These are phyloP conservation scores for Emericellopsis terricola DNA, from an alignment of 495 filamentous ascomycete species.

Conservation along the genomic window DNA sequence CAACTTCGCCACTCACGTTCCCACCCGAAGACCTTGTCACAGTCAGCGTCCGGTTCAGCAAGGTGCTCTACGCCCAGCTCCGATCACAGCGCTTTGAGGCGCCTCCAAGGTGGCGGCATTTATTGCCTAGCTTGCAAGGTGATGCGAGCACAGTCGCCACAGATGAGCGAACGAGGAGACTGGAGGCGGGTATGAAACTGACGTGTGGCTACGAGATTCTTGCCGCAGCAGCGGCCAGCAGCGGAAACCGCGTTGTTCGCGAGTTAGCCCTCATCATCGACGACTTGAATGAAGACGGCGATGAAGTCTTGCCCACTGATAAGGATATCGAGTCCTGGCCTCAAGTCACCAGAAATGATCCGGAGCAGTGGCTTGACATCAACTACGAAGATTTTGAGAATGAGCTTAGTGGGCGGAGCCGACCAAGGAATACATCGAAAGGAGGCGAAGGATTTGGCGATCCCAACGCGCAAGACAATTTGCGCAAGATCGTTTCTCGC, in stretches of 20 bases:
- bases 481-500: conserved; percentile 74
- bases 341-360: conserved; percentile 42
- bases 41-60: conserved; percentile 63
- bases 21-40: conserved; percentile 63
- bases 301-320: conserved; percentile 47
- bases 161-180: conserved; percentile 20
- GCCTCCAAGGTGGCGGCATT: conserved; percentile 41
- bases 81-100: conserved; percentile 70
- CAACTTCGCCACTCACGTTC: conserved; percentile 30
- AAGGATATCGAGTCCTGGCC: conserved; percentile 55
- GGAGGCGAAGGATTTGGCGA: conserved; percentile 49
- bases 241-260: conserved; percentile 43
- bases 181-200: conserved; percentile 77
- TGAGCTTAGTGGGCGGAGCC: conserved; percentile 36
- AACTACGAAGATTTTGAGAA: conserved; percentile 74
- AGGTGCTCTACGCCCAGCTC: conserved; percentile 77
- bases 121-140: conserved; percentile 8
- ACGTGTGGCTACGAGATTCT: conserved; percentile 88
- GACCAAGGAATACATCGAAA: no score
- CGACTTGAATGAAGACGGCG: conserved; percentile 41
- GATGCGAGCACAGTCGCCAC: conserved; percentile 9
- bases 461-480: conserved; percentile 55
- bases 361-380: conserved; percentile 88
- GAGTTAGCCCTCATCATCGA: conserved; percentile 61
- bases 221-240: conserved; percentile 40